Base-by-base conservation (phyloP, 148 eudicot genomes). In the Arctostaphylos glauca region DNA sequence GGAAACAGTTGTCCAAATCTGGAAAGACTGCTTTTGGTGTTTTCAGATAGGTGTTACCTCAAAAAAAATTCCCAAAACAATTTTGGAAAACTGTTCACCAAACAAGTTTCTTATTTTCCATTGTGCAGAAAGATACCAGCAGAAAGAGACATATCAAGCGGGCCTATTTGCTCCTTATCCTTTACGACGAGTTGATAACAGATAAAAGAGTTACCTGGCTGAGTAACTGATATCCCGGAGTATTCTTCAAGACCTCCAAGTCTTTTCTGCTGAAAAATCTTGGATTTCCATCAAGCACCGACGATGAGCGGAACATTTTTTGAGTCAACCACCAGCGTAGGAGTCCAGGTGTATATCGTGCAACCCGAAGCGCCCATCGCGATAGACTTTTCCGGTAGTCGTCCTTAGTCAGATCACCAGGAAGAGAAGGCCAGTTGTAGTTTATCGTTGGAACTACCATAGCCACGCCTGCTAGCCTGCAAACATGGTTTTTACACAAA, bases 241-340 rank as follows among this genome's bases (percentile, higher is more conserved):
- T 91, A 78, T 83, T 83, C 86, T 89, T 89, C 76, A 92, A 84
- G 76, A 92, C 92, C 84, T 92, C 95, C 80, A 88, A 59, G 80
- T 92, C 95, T 72, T 84, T 88, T 62, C 86, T 89, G 64, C 85
- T 88, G 85, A 91, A 92, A 74, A 92, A 90, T 3, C 81, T 81
- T 6, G 92, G 92, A 81, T 92, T 92, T 79, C 85, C 87, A 89
- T 92, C 95, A 87, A 92, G 81, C 6, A 92, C 86, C 77, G 83
- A 82, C 5, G 92, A 66, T 6, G 95, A 80, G 78, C 86, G 87
- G 74, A 92, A 88, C 87, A 85, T 48, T 79, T 89, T 92, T 72
- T 92, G 95, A 79, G 92, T 91, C 89, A 92, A 82, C 92, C 92
- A 92, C 95, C 95, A 92, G 71, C 87, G 88, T 38, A 92, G 68